These are phyloP conservation scores for Aspergillus taichungensis DNA, from an alignment of 495 filamentous ascomycete species.

Conservation along the genomic window DNA sequence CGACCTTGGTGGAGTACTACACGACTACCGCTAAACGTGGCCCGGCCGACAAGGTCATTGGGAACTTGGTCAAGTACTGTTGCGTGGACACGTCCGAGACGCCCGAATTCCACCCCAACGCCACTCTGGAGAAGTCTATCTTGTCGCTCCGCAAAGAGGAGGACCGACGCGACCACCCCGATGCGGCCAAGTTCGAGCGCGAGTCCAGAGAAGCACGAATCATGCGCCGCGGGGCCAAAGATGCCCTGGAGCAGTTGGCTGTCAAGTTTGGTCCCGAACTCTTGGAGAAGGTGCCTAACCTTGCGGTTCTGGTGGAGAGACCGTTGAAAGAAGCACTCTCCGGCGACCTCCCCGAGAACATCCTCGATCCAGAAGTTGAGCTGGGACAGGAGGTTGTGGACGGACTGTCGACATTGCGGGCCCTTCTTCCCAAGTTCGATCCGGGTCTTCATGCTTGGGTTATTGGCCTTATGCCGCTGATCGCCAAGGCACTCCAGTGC, in stretches of 20 bases:
- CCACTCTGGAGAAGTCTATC: slow-evolving; percentile 63
- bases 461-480: slow-evolving; percentile 70
- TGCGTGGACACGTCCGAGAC: slow-evolving; percentile 96
- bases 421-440: slow-evolving; percentile 77
- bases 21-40: slow-evolving; percentile 63
- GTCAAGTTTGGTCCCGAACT: slow-evolving; percentile 67
- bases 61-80: slow-evolving; percentile 91
- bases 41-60: slow-evolving; percentile 86
- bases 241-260: slow-evolving; percentile 82
- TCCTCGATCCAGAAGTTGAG: slow-evolving; percentile 55
- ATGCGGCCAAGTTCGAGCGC: slow-evolving; percentile 77
- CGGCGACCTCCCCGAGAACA: slow-evolving; percentile 60
- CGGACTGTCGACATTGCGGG: slow-evolving; percentile 83
- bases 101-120: slow-evolving; percentile 81
- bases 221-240: slow-evolving; percentile 85
- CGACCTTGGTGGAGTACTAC: slow-evolving; percentile 76
- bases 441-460: slow-evolving; percentile 66
- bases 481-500: slow-evolving; percentile 79
- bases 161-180: slow-evolving; percentile 84
- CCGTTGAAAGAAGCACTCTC: slow-evolving; percentile 68
- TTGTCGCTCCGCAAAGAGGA: slow-evolving; percentile 93
- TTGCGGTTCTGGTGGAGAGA: slow-evolving; percentile 68
- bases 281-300: slow-evolving; percentile 69
- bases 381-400: slow-evolving; percentile 90
- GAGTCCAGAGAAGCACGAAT: slow-evolving; percentile 82